Percentiles rank a stretch among this genome's conserved stretches.
Evolutionary conservation across 2,329 filamentous ascomycete species (phyloP).

Genomic region (Penicillium carneum): DNA sequence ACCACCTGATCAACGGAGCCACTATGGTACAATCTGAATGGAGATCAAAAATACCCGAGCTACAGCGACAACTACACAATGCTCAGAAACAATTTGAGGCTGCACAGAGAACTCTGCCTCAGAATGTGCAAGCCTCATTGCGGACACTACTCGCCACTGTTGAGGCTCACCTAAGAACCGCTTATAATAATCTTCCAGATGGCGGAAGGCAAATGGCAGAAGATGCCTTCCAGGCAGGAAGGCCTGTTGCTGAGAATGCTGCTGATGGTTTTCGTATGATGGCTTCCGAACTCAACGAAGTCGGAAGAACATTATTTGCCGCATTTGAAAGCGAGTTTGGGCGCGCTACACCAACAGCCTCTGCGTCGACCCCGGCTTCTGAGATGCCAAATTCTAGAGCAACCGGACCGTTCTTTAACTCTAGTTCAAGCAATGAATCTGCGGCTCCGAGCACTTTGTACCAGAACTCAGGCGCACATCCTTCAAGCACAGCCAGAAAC

Average conservation of each 20-base stretch:
- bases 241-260: constrained; percentile 48
- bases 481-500: constrained; percentile 1
- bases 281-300: constrained; percentile 51
- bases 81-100: constrained; percentile 45
- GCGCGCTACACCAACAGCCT: constrained; percentile 24
- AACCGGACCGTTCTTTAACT: neutral
- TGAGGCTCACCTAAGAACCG: constrained; percentile 48
- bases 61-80: constrained; percentile 48
- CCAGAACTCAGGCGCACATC: neutral
- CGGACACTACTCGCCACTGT: constrained; percentile 47
- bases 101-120: constrained; percentile 46
- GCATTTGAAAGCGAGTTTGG: constrained; percentile 49
- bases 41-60: constrained; percentile 46
- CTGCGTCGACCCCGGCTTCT: constrained; percentile 9
- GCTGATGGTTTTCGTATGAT: constrained; percentile 51
- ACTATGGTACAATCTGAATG: constrained; percentile 49
- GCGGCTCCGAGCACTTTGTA: constrained; percentile 1
- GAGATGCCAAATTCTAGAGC: constrained; percentile 9
- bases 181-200: constrained; percentile 49
- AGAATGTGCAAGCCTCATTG: constrained; percentile 47
- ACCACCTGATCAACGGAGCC: constrained; percentile 46
- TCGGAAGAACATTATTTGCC: constrained; percentile 48
- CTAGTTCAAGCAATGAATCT: constrained; percentile 3
- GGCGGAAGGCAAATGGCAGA: constrained; percentile 47
- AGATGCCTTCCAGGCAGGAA: constrained; percentile 46